Base-by-base conservation (phyloP, 768 basidiomycete genomes). In the Udeniomyces megalosporus region DNA sequence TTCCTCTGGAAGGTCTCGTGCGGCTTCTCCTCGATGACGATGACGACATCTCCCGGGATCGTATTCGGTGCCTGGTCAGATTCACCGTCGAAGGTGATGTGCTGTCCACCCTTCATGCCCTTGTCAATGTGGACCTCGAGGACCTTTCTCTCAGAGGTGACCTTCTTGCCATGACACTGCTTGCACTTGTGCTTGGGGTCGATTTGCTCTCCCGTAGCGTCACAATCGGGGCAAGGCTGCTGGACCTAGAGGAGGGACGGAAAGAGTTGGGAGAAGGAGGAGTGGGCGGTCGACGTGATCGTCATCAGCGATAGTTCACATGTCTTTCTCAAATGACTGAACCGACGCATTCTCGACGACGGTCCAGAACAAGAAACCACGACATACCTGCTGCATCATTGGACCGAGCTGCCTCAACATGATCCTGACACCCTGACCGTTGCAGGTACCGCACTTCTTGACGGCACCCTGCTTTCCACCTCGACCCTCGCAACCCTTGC, bases 401-500 rank as follows among this genome's bases (percentile, higher is more conserved):
- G 95, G 95, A 29, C 95, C 95, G 82, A 99, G 87, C 74, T 97
- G 95, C 65, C 95, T 86, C 65, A 97, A 77, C 56, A 85, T 88
- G 71, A 96, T 75, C 73, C 84, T 87, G 77, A 92, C 76, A 69
- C 95, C 95, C 67, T 89, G 88, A 61, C 95, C 95, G 70, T 77
- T 80, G 77, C 95, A 99, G 15, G 77, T 70, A 47, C 73, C 66
- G 75, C 95, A 99, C 29, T 78, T 70, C 71, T 83, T 81, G 66
- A 95, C 89, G 56, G 95, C 87, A 60, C 93, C 95, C 20, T 95
- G 92, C 76, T 97, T 97, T 60, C 95, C 95, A 52, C 95, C 95
- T 73, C 86, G 90, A 70, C 95, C 95, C 68, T 85, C 85, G 77
- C 95, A 99, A 71, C 90, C 89, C 60, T 78, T 72, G 76, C 95